Percentiles rank a stretch among this genome's conserved stretches.
phyloP scores from a whole-genome alignment of 495 filamentous ascomycete species.

The Sordaria brevicollis region DNA sequence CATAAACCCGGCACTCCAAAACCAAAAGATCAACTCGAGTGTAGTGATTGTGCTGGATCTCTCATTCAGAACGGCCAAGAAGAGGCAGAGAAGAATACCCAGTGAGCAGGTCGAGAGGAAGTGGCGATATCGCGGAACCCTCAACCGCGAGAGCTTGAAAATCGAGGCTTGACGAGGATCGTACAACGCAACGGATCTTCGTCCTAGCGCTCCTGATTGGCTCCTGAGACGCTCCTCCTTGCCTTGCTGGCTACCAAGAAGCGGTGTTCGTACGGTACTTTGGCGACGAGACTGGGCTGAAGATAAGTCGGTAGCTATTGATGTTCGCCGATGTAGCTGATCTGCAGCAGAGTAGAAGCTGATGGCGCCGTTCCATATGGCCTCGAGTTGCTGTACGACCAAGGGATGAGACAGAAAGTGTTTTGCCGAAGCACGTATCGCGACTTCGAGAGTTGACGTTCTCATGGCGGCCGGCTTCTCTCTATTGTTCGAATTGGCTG shows the following conservation, averaged over 20 bases:
- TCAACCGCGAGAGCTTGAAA: constrained; percentile 80
- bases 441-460: constrained; percentile 82
- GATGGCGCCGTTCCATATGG: constrained; percentile 90
- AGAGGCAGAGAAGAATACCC: constrained; percentile 70
- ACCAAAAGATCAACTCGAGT: constrained; percentile 83
- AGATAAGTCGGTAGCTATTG: constrained; percentile 6
- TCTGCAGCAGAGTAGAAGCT: constrained; percentile 84
- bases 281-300: constrained; percentile 19
- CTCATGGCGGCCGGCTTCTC: constrained; percentile 47
- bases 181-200: constrained; percentile 77
- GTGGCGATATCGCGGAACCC: constrained; percentile 83
- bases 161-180: constrained; percentile 79
- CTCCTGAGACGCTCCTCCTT: constrained; percentile 27
- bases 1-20: constrained; percentile 96
- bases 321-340: constrained; percentile 54
- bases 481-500: constrained; percentile 24
- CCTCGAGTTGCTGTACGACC: constrained; percentile 84
- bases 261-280: constrained; percentile 29
- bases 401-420: constrained; percentile 81
- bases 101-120: constrained; percentile 79
- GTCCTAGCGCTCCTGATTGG: constrained; percentile 26
- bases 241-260: constrained; percentile 29
- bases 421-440: constrained; percentile 83
- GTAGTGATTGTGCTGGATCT: constrained; percentile 66
- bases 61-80: constrained; percentile 61